These are phyloP conservation scores for Cyamopsis tetragonoloba DNA, from an alignment of 306 rosid species.

Conservation along the genomic window DNA sequence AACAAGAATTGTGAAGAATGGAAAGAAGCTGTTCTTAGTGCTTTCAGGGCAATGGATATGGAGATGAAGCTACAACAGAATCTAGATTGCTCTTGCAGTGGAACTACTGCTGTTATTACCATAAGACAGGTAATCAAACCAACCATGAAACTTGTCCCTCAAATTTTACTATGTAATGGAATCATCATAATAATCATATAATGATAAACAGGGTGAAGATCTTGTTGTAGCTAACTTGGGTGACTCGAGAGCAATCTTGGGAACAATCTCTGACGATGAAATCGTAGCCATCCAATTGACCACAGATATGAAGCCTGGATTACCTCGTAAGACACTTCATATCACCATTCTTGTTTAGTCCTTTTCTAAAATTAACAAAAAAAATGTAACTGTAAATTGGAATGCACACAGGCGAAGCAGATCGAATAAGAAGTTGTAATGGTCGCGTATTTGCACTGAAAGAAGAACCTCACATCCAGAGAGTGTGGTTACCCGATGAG, in stretches of 20 bases:
- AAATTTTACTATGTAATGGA: neutral
- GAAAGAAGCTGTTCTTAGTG: constrained; percentile 35
- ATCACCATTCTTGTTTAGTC: neutral
- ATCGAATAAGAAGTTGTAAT: constrained; percentile 46
- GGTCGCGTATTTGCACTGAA: constrained; percentile 53
- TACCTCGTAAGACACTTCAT: constrained; percentile 40
- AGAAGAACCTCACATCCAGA: constrained; percentile 52
- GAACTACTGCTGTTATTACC: constrained; percentile 57
- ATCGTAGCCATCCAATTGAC: constrained; percentile 44
- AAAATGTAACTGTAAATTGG: neutral
- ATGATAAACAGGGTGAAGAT: constrained; percentile 44
- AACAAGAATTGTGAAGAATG: constrained; percentile 22
- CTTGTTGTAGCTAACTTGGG: constrained; percentile 60
- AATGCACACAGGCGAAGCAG: constrained; percentile 46
- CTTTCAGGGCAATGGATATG: constrained; percentile 58
- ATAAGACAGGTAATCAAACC: constrained; percentile 39
- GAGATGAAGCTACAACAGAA: constrained; percentile 54
- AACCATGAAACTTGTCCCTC: neutral
- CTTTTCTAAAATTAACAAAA: neutral
- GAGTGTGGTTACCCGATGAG: constrained; percentile 61
- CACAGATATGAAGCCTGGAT: constrained; percentile 58
- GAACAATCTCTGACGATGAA: constrained; percentile 35
- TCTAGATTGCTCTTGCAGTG: constrained; percentile 52
- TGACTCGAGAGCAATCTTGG: constrained; percentile 64
- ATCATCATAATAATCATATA: neutral